A percentile compares a stretch with the other conserved stretches of the same genome.
Conservation (phyloP, 2,329 filamentous ascomycete species). For the Aspergillus uvarum region DNA sequence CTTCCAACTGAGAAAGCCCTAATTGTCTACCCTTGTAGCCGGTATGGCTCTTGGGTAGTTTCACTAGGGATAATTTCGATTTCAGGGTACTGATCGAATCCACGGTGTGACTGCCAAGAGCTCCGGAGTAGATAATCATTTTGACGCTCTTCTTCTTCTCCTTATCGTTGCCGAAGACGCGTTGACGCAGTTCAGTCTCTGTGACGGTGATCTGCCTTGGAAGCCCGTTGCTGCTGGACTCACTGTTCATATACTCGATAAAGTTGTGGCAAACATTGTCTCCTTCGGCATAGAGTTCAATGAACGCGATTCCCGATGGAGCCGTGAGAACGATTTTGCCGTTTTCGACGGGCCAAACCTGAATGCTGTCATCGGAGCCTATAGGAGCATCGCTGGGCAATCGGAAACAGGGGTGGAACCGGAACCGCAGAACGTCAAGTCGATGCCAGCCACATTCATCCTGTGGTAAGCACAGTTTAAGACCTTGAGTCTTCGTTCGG, state of each 20-base stretch:
- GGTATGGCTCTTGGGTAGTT: slow-evolving; percentile 70
- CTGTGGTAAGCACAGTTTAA: slow-evolving; percentile 66
- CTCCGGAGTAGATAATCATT: slow-evolving; percentile 73
- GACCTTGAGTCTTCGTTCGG: slow-evolving; percentile 77
- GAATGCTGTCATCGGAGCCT: slow-evolving; percentile 70
- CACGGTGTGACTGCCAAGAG: slow-evolving; percentile 70
- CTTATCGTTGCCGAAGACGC: slow-evolving; percentile 66
- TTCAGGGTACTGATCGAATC: slow-evolving; percentile 71
- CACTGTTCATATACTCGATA: slow-evolving; percentile 72
- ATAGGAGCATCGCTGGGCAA: slow-evolving; percentile 71
- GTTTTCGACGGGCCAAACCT: slow-evolving; percentile 81
- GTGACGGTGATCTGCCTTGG: slow-evolving; percentile 72
- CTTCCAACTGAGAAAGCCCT: slow-evolving; percentile 70
- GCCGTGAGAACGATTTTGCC: slow-evolving; percentile 75
- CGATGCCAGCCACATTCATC: slow-evolving; percentile 93
- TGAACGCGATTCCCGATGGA: slow-evolving; percentile 75
- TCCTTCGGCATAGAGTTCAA: slow-evolving; percentile 79
- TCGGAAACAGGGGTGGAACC: slow-evolving; percentile 85
- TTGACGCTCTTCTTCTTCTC: slow-evolving; percentile 66
- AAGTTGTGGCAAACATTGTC: slow-evolving; percentile 77
- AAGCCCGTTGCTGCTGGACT: slow-evolving; percentile 56
- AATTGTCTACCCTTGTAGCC: slow-evolving; percentile 76
- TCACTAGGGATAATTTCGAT: slow-evolving; percentile 70
- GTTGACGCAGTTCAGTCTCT: slow-evolving; percentile 70
- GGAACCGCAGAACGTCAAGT: slow-evolving; percentile 83